Conservation (phyloP, 2,329 filamentous ascomycete species). For the Tolypocladium cylindrosporum region DNA sequence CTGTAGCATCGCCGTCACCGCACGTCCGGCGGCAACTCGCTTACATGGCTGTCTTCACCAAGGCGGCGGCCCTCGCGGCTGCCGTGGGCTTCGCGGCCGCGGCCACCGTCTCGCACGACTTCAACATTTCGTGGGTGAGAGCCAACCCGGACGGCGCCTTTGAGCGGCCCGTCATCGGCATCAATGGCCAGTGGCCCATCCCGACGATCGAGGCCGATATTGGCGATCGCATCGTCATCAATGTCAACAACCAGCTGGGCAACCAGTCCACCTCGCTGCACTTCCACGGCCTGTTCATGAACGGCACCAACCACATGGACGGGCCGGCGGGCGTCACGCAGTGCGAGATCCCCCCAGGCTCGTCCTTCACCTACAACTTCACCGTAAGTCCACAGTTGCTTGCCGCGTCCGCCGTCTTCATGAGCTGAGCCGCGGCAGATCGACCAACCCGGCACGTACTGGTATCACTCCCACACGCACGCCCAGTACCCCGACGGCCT, state of each 20-base stretch:
- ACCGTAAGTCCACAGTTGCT: conserved; percentile 31
- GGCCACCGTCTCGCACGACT: conserved; percentile 49
- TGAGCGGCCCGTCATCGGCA: conserved; percentile 59
- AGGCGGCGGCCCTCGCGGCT: conserved; percentile 6
- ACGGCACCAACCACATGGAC: conserved; percentile 61
- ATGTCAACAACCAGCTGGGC: conserved; percentile 47
- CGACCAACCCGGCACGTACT: conserved; percentile 63
- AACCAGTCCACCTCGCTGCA: conserved; percentile 55
- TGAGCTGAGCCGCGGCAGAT: conserved; percentile 25
- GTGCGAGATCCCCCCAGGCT: conserved; percentile 54
- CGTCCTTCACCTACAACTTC: conserved; percentile 61
- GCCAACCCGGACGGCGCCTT: conserved; percentile 61
- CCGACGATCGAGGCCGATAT: conserved; percentile 53
- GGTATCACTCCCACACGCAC: conserved; percentile 64
- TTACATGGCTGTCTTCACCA: conserved; percentile 8
- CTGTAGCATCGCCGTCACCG: not conserved
- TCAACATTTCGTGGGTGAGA: conserved; percentile 60
- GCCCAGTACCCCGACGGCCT: conserved; percentile 64
- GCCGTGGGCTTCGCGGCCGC: conserved; percentile 13
- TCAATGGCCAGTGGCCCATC: conserved; percentile 69
- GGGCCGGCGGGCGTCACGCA: conserved; percentile 58
- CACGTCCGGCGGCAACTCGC: not conserved
- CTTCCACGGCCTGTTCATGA: conserved; percentile 65
- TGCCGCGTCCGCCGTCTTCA: not conserved
- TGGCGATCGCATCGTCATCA: conserved; percentile 52